Conservation (phyloP, 2,329 filamentous ascomycete species). For the Pyrenochaeta sp. region DNA sequence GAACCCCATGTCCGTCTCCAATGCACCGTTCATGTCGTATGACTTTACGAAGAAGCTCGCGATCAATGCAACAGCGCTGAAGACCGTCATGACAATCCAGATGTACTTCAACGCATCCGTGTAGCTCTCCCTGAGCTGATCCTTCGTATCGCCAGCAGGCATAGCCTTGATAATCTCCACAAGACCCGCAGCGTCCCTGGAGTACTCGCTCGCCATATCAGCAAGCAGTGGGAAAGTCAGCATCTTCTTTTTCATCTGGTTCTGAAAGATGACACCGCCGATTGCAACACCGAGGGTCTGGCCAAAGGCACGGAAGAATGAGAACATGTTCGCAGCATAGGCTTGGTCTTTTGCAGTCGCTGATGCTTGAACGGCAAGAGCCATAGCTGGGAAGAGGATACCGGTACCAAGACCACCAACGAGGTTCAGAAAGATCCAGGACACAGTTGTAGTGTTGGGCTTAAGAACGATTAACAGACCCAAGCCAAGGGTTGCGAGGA, state of each 20-base stretch:
- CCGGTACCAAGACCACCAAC: conserved; percentile 69
- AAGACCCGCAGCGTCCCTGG: conserved; percentile 66
- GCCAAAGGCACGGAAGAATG: conserved; percentile 71
- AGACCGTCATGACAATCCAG: conserved; percentile 64
- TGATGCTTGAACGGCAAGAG: conserved; percentile 70
- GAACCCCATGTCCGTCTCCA: conserved; percentile 60
- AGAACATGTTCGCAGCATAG: conserved; percentile 70
- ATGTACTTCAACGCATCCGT: conserved; percentile 63
- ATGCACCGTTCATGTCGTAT: conserved; percentile 55
- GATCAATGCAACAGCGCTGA: conserved; percentile 61
- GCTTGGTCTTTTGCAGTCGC: conserved; percentile 65
- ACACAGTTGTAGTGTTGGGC: conserved; percentile 58
- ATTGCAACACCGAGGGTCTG: conserved; percentile 72
- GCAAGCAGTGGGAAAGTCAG: conserved; percentile 59
- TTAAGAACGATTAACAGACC: conserved; percentile 64
- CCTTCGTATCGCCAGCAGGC: conserved; percentile 57
- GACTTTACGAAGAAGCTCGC: conserved; percentile 62
- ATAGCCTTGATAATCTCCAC: conserved; percentile 67
- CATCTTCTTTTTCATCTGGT: conserved; percentile 64
- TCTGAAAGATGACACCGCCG: conserved; percentile 75
- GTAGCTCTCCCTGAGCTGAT: conserved; percentile 56
- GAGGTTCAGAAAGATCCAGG: conserved; percentile 69
- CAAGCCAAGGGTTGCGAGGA: conserved; percentile 64
- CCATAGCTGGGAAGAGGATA: conserved; percentile 71
- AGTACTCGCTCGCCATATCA: conserved; percentile 58